Base-by-base conservation (phyloP, 768 basidiomycete species). In the Candolleomyces aberdarensis region DNA sequence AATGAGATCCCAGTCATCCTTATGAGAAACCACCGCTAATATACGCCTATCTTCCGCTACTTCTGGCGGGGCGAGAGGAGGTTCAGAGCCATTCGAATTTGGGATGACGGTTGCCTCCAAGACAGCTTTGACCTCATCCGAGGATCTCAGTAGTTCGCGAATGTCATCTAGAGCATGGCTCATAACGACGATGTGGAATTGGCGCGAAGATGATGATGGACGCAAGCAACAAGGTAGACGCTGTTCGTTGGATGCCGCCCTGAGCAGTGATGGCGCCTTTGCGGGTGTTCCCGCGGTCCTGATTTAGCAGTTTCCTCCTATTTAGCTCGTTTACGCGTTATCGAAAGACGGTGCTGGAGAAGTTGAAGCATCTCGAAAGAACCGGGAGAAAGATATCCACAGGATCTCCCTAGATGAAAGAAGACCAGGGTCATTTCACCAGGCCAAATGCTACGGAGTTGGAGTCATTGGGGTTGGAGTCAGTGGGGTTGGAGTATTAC, bases 11-110 rank as follows among this genome's bases (percentile, higher is more conserved):
- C 71, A 71, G 56, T 75, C 69, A 64, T 77, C 73, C 61, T 72
- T 78, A 62, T 85, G 86, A 1, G 78, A 73, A 20, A 87, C 72
- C 15, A 87, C 74, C 9, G 80, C 84, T 49, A 85, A 73, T 59
- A 83, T 68, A 51, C 79, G 73, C 62, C 64, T 67, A 48, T 71
- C 67, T 60, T 71, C 66, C 48, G 56, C 50, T 36, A 69, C 71
- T 17, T 63, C 64, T 36, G 36, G 19, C 15, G 9, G 19, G 44
- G 44, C 44, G 44, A 62, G n/a, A 22, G 62, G 60, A 14, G 52
- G 20, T 14, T 22, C 52, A 13, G 61, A 29, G 26, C 39, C 62
- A 6, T 51, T 60, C 31, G 68, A 49, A 41, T 50, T 53, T 19
- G 56, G 63, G 56, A 79, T 68, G 7, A 72, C 60, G 7, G 70